phyloP scores from a whole-genome alignment of 2,329 filamentous ascomycete genomes.

The Claviceps paspali region DNA sequence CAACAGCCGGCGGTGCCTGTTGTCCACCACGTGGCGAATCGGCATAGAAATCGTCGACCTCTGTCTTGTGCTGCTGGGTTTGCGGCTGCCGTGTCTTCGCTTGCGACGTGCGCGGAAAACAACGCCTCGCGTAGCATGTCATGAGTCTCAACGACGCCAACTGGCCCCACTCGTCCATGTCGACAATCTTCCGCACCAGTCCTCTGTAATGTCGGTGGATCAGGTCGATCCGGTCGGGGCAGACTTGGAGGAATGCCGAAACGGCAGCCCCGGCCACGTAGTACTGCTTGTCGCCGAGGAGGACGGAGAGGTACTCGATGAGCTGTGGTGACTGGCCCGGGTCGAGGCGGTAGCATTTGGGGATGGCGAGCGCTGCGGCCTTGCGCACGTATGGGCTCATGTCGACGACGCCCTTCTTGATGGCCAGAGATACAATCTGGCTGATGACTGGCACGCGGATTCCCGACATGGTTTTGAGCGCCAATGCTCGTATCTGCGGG shows the following conservation, averaged over 20 bases:
- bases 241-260: conserved; percentile 75
- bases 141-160: conserved; percentile 68
- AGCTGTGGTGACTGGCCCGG: conserved; percentile 73
- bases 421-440: conserved; percentile 89
- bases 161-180: conserved; percentile 99
- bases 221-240: conserved; percentile 72
- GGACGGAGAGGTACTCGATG: conserved; percentile 59
- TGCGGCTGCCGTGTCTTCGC: conserved; percentile 22
- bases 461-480: conserved; percentile 89
- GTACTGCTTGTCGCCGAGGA: conserved; percentile 86
- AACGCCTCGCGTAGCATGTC: conserved; percentile 70
- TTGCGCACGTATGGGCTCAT: conserved; percentile 92
- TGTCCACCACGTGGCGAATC: conserved; percentile 33
- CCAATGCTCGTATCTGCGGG: conserved; percentile 79
- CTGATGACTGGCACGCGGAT: conserved; percentile 96
- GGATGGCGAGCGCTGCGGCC: conserved; percentile 82
- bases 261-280: conserved; percentile 93
- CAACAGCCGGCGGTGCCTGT: conserved; percentile 28
- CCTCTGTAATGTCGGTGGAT: conserved; percentile 81
- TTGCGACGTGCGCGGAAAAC: conserved; percentile 61
- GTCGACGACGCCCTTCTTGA: conserved; percentile 84
- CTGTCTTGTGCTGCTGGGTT: conserved; percentile 13
- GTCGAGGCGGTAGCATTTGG: conserved; percentile 89
- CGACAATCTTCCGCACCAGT: conserved; percentile 77
- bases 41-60: conserved; percentile 67